Percentiles rank a stretch among this genome's conserved stretches.
phyloP scores from a whole-genome alignment of 495 filamentous ascomycete species.

The Penicillium ucsense region DNA sequence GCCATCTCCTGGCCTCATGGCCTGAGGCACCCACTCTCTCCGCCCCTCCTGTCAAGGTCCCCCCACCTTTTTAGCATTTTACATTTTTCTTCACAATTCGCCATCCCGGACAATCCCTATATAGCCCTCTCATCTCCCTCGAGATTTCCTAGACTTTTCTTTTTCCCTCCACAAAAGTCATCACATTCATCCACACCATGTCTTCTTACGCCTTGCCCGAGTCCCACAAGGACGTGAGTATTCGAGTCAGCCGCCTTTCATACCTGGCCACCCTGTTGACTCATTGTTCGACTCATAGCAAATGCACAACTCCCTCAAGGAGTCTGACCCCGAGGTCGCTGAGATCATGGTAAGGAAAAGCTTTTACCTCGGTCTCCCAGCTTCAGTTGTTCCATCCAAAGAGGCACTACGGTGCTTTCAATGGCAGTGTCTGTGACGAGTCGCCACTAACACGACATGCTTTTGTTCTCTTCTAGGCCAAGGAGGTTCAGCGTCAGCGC shows the following conservation, averaged over 20 bases:
- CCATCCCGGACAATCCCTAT: not conserved
- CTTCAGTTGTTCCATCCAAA: too few relatives aligned
- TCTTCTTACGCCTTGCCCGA: slow-evolving; percentile 76
- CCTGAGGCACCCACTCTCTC: slow-evolving; percentile 19
- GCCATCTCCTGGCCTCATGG: not conserved
- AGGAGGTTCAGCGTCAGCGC: slow-evolving; percentile 93
- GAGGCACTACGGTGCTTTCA: too few relatives aligned
- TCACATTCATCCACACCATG: slow-evolving; percentile 29
- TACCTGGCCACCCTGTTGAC: slow-evolving; percentile 33
- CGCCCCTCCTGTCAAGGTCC: slow-evolving; percentile 5
- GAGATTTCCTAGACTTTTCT: slow-evolving; percentile 3
- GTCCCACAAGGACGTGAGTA: slow-evolving; percentile 76
- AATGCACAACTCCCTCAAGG: slow-evolving; percentile 77
- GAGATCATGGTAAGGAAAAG: slow-evolving; percentile 68
- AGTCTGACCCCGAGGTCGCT: slow-evolving; percentile 83
- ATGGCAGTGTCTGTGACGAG: too few relatives aligned
- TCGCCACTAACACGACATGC: too few relatives aligned
- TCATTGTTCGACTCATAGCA: slow-evolving; percentile 48
- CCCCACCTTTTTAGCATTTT: slow-evolving; percentile 15
- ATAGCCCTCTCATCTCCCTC: slow-evolving; percentile 1
- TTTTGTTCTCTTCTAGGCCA: slow-evolving; percentile 46
- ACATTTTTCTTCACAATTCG: slow-evolving; percentile 5
- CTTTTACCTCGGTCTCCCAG: too few relatives aligned
- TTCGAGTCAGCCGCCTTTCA: slow-evolving; percentile 2
- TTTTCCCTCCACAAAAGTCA: slow-evolving; percentile 3